Base-by-base conservation (phyloP, 768 basidiomycete species). In the Agaricus blazei region DNA sequence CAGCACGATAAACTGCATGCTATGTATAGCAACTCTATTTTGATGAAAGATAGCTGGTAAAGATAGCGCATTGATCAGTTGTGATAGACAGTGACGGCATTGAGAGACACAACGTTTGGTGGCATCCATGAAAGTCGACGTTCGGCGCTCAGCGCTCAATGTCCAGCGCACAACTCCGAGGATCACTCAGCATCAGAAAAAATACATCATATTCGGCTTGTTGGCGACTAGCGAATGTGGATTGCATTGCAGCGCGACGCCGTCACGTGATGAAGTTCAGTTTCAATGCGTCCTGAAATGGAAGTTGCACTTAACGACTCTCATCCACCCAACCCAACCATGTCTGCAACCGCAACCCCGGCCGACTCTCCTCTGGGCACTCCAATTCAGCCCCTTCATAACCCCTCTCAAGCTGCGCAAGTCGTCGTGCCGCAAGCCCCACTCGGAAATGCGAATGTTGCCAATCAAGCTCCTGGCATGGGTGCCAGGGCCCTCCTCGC, bases 401-500 rank as follows among this genome's bases (percentile, higher is more conserved):
- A 92, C 67, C 91, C 92, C 14, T 77, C 80, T 1, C 86, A 88
- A 63, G 88, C 89, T 40, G 91, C 91, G 1, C 81, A 84, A 57
- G 73, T 93, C 60, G 83, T 85, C 43, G 78, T 88, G 12, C 90
- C 91, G 1, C 85, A 91, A 64, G 90, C 88, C 28, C 89, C 88
- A 4, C 76, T 93, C 4, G 88, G 89, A 12, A 90, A 85, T 60
- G 71, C 78, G 12, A 90, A 85, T 60, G 70, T 78, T 24, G 73
- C 67, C 28, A 83, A 77, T 64, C 77, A 79, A 58, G 82, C 75
- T 12, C 82, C 80, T 31, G 87, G 87, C 34, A 81, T 93, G 79
- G 94, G 93, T 14, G 87, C 89, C 49, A 97, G 93, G 68, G 93
- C 96, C 1, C 79, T 99, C 38, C 72, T 99, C 24, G 92, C 90